Base-by-base conservation (phyloP, 495 filamentous ascomycete genomes). In the Tuber aestivum region DNA sequence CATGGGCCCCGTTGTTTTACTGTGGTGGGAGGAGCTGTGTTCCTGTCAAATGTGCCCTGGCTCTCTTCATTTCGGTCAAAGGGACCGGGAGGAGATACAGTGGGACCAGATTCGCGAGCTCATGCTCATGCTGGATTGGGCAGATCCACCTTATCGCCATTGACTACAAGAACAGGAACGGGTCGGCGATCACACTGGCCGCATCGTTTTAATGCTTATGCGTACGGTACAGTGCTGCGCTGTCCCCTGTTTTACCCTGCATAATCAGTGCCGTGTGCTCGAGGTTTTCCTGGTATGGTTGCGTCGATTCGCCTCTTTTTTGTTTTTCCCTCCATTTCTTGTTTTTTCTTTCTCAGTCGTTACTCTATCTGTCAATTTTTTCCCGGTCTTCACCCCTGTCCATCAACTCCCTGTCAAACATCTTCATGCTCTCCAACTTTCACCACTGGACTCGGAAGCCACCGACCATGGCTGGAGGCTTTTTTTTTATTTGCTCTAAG, bases 361-460 rank as follows among this genome's bases (percentile, higher is more conserved):
- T 6, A 7, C 56, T 20, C 27, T 35, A 35, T 65, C 27, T 65
- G 56, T 35, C 27, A 65, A 65, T 32, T 32, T 7, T 35, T 65
- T 16, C 32, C 56, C 12, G n/a, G 23, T 38, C 74, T 38, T 71
- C 37, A 68, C 44, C 70, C 48, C 35, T 71, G 65, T 35, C 37
- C 40, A 38, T 40, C 56, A 35, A 35, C 69, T 50, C 76, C 74
- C 70, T 78, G 74, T 41, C 70, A 44, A 71, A 35, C 14, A 65
- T 18, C 27, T 48, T 71, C 35, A 78, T 78, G 77, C 65, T 41
- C 70, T 68, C 71, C 40, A 27, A 77, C 35, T 35, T 65, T 27
- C 18, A 71, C 61, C 65, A 41, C 35, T 70, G 27, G n/a, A 73
- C 75, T 45, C 71, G 75, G 69, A 73, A 78, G 48, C 37, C 37